Evolutionary conservation across 306 rosid species (phyloP).

Genomic region (Clitoria ternatea): DNA sequence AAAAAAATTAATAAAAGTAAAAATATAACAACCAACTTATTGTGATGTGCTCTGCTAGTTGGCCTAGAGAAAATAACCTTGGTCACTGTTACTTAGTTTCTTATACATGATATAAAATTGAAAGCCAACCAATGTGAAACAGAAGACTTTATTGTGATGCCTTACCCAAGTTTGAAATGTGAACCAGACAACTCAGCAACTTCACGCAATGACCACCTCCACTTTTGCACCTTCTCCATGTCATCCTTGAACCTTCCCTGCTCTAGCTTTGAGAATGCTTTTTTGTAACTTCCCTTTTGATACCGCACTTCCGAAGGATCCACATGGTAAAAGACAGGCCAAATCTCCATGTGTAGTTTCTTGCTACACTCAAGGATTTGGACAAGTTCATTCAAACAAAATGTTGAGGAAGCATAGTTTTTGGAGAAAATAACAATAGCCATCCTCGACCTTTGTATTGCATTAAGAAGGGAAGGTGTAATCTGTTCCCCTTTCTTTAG

Average conservation of each 20-base stretch:
- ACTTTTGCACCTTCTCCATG: neutral
- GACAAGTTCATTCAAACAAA: slow-evolving; percentile 3
- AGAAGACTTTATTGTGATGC: no score
- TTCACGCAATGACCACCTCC: neutral
- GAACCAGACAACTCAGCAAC: neutral
- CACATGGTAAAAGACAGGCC: neutral
- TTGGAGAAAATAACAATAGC: slow-evolving; percentile 15
- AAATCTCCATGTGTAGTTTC: neutral
- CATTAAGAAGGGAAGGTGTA: neutral
- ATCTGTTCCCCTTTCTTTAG: neutral
- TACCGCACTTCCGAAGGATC: slow-evolving; percentile 4
- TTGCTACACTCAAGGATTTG: neutral
- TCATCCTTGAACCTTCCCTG: neutral
- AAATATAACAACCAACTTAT: no score
- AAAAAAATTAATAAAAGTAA: no score
- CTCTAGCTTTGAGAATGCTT: neutral
- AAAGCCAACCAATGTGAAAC: neutral
- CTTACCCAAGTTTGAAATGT: slow-evolving; percentile 13
- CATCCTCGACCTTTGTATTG: neutral
- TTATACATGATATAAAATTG: neutral
- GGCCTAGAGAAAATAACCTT: no score
- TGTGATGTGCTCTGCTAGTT: no score
- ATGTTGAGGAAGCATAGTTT: neutral
- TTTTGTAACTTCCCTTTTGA: neutral
- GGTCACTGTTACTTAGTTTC: neutral